Percentiles rank a stretch among this genome's conserved stretches.
These are phyloP conservation scores for Hirsutella rhossiliensis DNA, from an alignment of 2,329 filamentous ascomycete genomes.

Conservation along the genomic window DNA sequence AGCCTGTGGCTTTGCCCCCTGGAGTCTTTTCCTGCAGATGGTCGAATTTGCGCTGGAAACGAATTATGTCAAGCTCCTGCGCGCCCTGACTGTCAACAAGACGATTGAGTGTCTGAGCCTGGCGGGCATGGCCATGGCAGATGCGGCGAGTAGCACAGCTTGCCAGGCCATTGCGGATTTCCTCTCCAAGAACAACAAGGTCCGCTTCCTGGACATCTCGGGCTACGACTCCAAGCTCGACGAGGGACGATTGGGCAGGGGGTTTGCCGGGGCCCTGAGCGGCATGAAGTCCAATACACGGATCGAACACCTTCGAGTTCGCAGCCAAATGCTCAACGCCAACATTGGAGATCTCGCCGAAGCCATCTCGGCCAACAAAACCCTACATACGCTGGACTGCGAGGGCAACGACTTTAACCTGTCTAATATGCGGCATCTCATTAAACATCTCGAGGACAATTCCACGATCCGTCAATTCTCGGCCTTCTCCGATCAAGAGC, in stretches of 20 bases:
- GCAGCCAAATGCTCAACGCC: conserved; percentile 42
- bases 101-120: conserved; percentile 40
- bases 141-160: conserved; percentile 31
- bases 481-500: conserved; percentile 24
- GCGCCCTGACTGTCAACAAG: conserved; percentile 35
- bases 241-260: conserved; percentile 41
- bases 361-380: conserved; percentile 34
- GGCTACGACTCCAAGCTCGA: conserved; percentile 46
- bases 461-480: conserved; percentile 31
- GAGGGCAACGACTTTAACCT: conserved; percentile 43
- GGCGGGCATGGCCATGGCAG: conserved; percentile 39
- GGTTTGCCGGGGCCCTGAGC: conserved; percentile 36
- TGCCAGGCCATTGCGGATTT: conserved; percentile 36
- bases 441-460: conserved; percentile 30
- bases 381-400: conserved; percentile 40
- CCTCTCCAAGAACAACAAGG: conserved; percentile 35
- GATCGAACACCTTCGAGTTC: conserved; percentile 38
- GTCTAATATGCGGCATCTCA: conserved; percentile 34
- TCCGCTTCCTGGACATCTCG: conserved; percentile 43
- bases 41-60: conserved; percentile 40
- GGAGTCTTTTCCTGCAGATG: conserved; percentile 41
- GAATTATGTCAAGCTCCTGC: conserved; percentile 38
- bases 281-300: conserved; percentile 31
- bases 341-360: conserved; percentile 41
- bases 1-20: conserved; percentile 32